Evolutionary conservation across 2,329 filamentous ascomycete species (phyloP).

Genomic region (Ophiocordyceps unilateralis): DNA sequence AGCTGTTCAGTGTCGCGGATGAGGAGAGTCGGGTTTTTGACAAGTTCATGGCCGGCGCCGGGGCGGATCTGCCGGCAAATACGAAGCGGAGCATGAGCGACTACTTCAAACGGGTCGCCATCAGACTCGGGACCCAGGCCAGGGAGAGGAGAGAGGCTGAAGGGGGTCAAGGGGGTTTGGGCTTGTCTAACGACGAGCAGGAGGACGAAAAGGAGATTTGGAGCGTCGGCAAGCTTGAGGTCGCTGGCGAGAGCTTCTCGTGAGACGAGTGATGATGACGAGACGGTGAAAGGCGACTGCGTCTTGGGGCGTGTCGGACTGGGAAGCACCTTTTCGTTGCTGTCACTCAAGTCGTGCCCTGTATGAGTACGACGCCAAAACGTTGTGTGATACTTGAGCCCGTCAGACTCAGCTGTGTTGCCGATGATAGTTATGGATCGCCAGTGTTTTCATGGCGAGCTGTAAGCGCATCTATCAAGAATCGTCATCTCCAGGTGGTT

Average conservation of each 20-base stretch:
- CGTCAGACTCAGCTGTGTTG: too few relatives aligned
- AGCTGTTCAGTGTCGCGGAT: conserved; percentile 78
- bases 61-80: conserved; percentile 47
- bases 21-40: conserved; percentile 78
- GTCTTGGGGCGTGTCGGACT: too few relatives aligned
- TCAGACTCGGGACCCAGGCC: conserved; percentile 71
- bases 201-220: conserved; percentile 94
- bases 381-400: too few relatives aligned
- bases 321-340: too few relatives aligned
- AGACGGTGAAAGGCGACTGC: not conserved
- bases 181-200: conserved; percentile 73
- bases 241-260: conserved; percentile 42
- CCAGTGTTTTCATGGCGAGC: too few relatives aligned
- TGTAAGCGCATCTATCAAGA: too few relatives aligned
- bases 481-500: not conserved
- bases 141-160: conserved; percentile 83
- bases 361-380: too few relatives aligned
- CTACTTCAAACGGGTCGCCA: conserved; percentile 88
- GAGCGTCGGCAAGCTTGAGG: conserved; percentile 83
- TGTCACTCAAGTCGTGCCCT: too few relatives aligned
- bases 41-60: conserved; percentile 62
- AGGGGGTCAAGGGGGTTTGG: conserved; percentile 71
- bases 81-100: conserved; percentile 84
- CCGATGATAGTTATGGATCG: too few relatives aligned
- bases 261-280: too few relatives aligned